Evolutionary conservation across 225 moss, liverwort and hornwort genomes (phyloP).

Genomic region (Pseudisothecium myosuroides): DNA sequence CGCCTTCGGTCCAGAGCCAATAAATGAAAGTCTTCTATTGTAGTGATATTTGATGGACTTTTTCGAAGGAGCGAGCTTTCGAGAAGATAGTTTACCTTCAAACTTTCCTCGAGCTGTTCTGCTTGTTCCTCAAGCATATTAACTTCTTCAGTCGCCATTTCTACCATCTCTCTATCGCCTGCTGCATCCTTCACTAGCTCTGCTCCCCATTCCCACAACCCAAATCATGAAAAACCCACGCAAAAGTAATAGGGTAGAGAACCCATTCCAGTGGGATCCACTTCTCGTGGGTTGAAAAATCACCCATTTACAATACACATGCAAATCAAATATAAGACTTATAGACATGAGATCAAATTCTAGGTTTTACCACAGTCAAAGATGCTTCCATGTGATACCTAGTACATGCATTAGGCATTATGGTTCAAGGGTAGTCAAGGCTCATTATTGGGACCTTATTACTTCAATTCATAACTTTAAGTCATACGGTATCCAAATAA

Average conservation of each 20-base stretch:
- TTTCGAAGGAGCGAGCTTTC: not conserved
- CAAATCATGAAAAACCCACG: not conserved
- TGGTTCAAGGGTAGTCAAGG: not conserved
- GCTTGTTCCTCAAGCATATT: slow-evolving; percentile 48
- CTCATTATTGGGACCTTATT: not conserved
- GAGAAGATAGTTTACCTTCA: slow-evolving; percentile 48
- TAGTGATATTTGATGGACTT: not conserved
- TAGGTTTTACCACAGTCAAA: not conserved
- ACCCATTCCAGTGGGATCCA: not conserved
- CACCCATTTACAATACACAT: not conserved
- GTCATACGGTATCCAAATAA: not conserved
- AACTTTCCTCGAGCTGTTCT: slow-evolving; percentile 54
- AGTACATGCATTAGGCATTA: not conserved
- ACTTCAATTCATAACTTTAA: not conserved
- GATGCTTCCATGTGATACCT: not conserved
- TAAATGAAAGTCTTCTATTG: no score
- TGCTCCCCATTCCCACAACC: slow-evolving; percentile 12
- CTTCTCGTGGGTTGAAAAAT: not conserved
- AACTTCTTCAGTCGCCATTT: slow-evolving; percentile 82
- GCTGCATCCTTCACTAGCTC: slow-evolving; percentile 59
- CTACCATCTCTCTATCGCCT: slow-evolving; percentile 82
- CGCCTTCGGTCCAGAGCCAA: not conserved
- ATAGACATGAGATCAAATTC: not conserved
- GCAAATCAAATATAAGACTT: not conserved
- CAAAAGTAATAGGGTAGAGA: not conserved